Evolutionary conservation across 495 filamentous ascomycete genomes (phyloP), one percentile per base, ranked within the genome.

Genomic region (Hypoxylon intermedium): DNA sequence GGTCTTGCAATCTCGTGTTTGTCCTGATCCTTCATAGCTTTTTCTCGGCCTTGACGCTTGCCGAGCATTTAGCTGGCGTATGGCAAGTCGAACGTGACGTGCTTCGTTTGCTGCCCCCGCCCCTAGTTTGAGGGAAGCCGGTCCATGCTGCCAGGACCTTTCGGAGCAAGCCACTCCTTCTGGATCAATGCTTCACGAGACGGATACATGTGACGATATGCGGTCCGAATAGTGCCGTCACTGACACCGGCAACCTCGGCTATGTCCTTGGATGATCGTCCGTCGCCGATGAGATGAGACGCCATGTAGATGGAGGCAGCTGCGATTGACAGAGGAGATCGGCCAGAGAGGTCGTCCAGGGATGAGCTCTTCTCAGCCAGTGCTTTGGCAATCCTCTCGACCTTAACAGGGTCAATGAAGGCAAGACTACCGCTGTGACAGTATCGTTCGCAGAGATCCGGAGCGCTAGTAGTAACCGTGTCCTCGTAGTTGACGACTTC

Each of bases 301-400:
- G 91, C 87, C 85, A 97, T 93, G 79, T 94, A 98, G 72, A 98
- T 97, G 72, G 91, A 96, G 34, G 93, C 92, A 13, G 92, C 93
- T 2, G 94, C 94, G 42, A 93, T 89, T 5, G 94, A 97, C 30
- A 98, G 83, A 6, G 94, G 94, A 34, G 94, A 98, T 47, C 94
- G 91, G 53, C 94, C 94, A 24, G 93, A 93, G 36, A 98, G 82
- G 21, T 89, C 85, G 36, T 88, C 89, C 48, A 87, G 82, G 13
- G 81, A 81, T 1, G 85, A 85, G 45, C 92, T 88, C 56, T 84
- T 83, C 53, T 88, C 82, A 11, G 92, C 91, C 21, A 97, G 80
- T 28, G 85, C 79, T 51, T 85, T 82, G 0, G 92, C 89, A 19
- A 93, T 79, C 54, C 85, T 88, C 60, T 84, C 86, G 67, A 90